Base-by-base conservation (phyloP, 2,329 filamentous ascomycete genomes). In the Simplicillium aogashimaense region DNA sequence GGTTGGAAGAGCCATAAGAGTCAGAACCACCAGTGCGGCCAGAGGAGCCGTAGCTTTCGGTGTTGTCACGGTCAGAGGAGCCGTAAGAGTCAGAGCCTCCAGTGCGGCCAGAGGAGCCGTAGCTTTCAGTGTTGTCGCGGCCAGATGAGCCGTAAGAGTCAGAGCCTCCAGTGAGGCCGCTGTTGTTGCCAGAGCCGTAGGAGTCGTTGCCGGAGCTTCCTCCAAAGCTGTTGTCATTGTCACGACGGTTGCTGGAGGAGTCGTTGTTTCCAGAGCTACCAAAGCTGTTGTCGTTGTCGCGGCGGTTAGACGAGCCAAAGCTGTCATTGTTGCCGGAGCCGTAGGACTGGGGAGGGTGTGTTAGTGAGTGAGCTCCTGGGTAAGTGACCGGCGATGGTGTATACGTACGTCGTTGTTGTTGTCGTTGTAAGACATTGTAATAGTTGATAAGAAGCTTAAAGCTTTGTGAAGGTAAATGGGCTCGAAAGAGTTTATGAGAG, bases 401-500 rank as follows among this genome's bases (percentile, higher is more conserved):
- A 25, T 15, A 44, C 56, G 55, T 47, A 59, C 58, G 53, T 58
- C 38, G 43, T 51, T 47, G 43, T 59, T 57, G 60, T 67, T 61
- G 46, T 61, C 55, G 52, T 60, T 57, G 62, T 65, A 69, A 63
- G 68, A 72, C 69, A 72, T 67, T 40, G 29, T 63, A 50, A 47
- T 36, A 29, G 34, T 44, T 39, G 39, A 30, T 29, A 15, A 33
- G 11, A 40, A 14, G 39, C 29, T 15, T 38, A 45, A n/a, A 11
- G 32, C 9, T 39, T 37, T 40, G 20, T 29, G 34, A 28, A 30
- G 38, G 36, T 39, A 16, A 36, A n/a, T 35, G 28, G 9, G 17
- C n/a, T n/a, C n/a, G n/a, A n/a, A n/a, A n/a, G 13, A 16, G 20
- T 25, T 6, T 25, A 9, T 25, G 20, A 25, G 20, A 25, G 5